Conservation (phyloP, 2,329 filamentous ascomycete genomes). For the Aspergillus versicolor region DNA sequence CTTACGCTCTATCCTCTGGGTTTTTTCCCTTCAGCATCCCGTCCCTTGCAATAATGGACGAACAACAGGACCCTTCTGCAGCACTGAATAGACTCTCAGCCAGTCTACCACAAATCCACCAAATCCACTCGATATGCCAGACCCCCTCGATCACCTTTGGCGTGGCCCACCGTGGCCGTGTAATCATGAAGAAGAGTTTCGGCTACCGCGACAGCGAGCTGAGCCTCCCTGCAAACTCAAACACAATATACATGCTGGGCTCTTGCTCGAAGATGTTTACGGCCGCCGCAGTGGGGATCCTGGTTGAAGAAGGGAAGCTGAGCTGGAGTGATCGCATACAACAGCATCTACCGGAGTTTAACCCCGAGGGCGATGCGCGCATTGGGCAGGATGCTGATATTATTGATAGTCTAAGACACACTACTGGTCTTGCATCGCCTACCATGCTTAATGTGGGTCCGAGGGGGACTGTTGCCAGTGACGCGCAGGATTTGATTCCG, state of each 20-base stretch:
- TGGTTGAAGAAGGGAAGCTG: slow-evolving; percentile 26
- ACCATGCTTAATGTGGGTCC: slow-evolving; percentile 10
- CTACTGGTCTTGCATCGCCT: slow-evolving; percentile 18
- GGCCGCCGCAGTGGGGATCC: slow-evolving; percentile 23
- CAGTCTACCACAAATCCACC: not conserved
- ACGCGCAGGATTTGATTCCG: not conserved
- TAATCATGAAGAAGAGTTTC: slow-evolving; percentile 18
- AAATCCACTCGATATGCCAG: not conserved
- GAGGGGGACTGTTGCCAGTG: not conserved
- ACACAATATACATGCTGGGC: slow-evolving; percentile 28
- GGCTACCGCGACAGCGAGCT: slow-evolving; percentile 21
- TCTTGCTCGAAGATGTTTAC: slow-evolving; percentile 29
- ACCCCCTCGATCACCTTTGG: slow-evolving; percentile 14
- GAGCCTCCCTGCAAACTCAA: slow-evolving; percentile 4
- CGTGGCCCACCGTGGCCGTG: slow-evolving; percentile 22
- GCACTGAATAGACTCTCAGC: not conserved
- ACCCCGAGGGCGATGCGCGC: slow-evolving; percentile 15
- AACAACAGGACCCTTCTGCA: not conserved
- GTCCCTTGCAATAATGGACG: not conserved
- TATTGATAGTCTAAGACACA: slow-evolving; percentile 27
- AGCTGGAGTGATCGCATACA: slow-evolving; percentile 22
- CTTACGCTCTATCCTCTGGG: too few species aligned
- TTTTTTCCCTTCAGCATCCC: too few species aligned
- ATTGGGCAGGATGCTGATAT: slow-evolving; percentile 21
- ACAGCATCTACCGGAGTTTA: slow-evolving; percentile 23